Percentiles rank a stretch among this genome's conserved stretches.
Conservation (phyloP, 1,139 yeast species). For the Sugiyamaella paludigena region DNA sequence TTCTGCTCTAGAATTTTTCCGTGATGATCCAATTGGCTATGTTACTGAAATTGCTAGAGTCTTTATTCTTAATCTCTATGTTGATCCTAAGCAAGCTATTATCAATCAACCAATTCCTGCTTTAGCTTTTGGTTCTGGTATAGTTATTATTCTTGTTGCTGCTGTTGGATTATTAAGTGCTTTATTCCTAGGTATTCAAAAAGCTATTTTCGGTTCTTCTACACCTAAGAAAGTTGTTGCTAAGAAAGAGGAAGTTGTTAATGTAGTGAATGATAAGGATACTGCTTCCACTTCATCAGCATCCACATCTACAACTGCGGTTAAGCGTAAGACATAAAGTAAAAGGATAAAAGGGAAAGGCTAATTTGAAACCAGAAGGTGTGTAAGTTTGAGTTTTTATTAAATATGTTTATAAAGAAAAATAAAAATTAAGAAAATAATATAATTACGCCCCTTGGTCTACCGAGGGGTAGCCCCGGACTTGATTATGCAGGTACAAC, state of each 20-base stretch:
- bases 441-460: no score
- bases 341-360: not conserved
- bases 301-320: conserved; percentile 23
- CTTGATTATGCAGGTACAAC: no score
- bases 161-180: conserved; percentile 9
- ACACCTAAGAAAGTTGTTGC: conserved; percentile 10
- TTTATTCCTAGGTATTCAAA: conserved; percentile 4
- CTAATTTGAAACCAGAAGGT: no score
- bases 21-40: conserved; percentile 39
- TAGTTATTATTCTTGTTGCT: conserved; percentile 11
- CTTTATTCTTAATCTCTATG: conserved; percentile 35
- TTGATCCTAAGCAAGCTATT: conserved; percentile 36
- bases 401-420: no score
- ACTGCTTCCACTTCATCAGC: conserved; percentile 22
- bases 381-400: no score
- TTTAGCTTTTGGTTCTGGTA: conserved; percentile 27
- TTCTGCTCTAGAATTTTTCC: conserved; percentile 33
- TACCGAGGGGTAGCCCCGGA: no score
- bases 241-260: conserved; percentile 7
- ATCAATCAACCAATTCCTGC: conserved; percentile 38
- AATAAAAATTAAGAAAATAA: no score
- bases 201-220: conserved; percentile 8
- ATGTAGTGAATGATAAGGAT: not conserved
- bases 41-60: conserved; percentile 31
- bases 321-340: conserved; percentile 26